Evolutionary conservation across 1,139 yeast genomes (phyloP).

Genomic region (Yamadazyma friedrichii): DNA sequence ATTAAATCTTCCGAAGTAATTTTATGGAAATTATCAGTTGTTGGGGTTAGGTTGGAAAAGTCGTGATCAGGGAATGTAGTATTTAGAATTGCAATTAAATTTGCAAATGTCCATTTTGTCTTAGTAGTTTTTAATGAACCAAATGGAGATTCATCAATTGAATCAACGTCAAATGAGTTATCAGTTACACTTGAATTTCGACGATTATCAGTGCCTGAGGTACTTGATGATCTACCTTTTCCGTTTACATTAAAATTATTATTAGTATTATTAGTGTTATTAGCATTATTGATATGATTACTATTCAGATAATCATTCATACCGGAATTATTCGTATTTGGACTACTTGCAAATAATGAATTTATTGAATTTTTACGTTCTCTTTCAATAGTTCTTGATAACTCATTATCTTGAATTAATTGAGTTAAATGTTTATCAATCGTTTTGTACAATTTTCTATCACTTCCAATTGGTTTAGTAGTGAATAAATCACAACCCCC

Average conservation of each 20-base stretch:
- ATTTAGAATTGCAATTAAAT: conserved; percentile 84
- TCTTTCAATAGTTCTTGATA: conserved; percentile 40
- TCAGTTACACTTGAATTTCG: conserved; percentile 20
- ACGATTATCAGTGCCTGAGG: conserved; percentile 3
- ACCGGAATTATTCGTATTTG: conserved; percentile 10
- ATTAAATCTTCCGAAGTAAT: conserved; percentile 54
- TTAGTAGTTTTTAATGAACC: conserved; percentile 87
- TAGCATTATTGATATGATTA: neutral
- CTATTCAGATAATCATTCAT: neutral
- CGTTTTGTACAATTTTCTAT: conserved; percentile 81
- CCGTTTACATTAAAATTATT: neutral
- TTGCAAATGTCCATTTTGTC: conserved; percentile 86
- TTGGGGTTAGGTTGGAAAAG: conserved; percentile 82
- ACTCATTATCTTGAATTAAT: conserved; percentile 55
- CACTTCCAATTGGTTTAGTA: conserved; percentile 89
- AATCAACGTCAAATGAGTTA: conserved; percentile 21
- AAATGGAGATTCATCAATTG: conserved; percentile 73
- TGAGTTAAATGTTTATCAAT: conserved; percentile 80
- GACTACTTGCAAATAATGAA: conserved; percentile 37
- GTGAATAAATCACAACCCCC: conserved; percentile 97
- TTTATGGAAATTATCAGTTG: conserved; percentile 60
- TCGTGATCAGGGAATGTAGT: conserved; percentile 96
- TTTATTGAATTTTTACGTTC: conserved; percentile 40
- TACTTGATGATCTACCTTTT: neutral
- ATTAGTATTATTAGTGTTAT: neutral